Base-by-base conservation (phyloP, 2,329 filamentous ascomycete genomes). In the Alternaria sp. region DNA sequence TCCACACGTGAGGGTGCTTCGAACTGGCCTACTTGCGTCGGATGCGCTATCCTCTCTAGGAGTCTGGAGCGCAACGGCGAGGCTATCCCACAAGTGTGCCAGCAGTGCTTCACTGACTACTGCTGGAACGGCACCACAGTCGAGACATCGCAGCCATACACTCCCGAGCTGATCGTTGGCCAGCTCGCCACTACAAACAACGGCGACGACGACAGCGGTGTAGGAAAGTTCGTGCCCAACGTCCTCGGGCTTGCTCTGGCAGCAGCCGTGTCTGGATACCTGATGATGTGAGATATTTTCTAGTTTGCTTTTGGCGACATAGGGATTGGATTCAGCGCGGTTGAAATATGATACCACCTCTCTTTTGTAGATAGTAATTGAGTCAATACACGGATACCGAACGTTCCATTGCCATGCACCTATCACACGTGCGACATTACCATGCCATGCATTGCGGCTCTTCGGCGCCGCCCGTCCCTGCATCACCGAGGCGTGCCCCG, bases 71-170 rank as follows among this genome's bases (percentile, higher is more conserved):
- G 93, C 54, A 95, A 92, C 0, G 84, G 85, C 18, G 91, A 90
- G 0, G 66, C 82, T 0, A 85, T 94, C 1, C 95, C 95, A 0
- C 84, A 86, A 0, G 88, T 87, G 10, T 99, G 96, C 82, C 84
- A 82, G 46, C 74, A 85, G 54, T 99, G 96, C 82, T 98, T 97
- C 80, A 70, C 84, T 12, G 80, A 84, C 20, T 97, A 97, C 83
- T 99, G 96, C 86, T 99, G 96, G 96, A 88, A 97, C 78, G 96
- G 96, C n/a, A 92, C 87, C 1, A 81, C 86, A 45, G 82, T 81
- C 0, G 69, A 67, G 11, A 70, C 58, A 0, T 71, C 78, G 2
- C 47, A 67, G 37, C 71, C 75, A 2, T 80, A 80, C 56, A 64
- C 62, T 12, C 78, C 79, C 2, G 26, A 66, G 28, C 37, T 74